Base-by-base conservation (phyloP, 208 protist genomes). In the Polymyxa betae region DNA sequence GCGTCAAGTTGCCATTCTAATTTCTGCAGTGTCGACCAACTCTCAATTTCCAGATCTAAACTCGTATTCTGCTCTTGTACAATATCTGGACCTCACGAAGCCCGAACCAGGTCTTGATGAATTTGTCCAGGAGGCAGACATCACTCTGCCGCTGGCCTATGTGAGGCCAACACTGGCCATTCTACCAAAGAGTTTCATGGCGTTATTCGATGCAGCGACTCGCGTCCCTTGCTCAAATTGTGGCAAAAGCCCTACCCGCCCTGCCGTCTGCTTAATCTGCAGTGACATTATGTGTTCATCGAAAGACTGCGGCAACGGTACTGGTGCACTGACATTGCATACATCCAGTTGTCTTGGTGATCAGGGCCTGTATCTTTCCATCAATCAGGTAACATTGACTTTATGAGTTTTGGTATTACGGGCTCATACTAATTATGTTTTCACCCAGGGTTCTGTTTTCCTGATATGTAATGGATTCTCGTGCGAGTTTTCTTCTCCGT, bases 401-500 rank as follows among this genome's bases (percentile, higher is more conserved):
- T 60, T 60, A 29, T n/a, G n/a, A n/a, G n/a, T 60, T 60, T 60
- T 60, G 5, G 12, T 29, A 60, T 60, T 60, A 60, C 24, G 49
- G 5, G 49, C 24, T n/a, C 49, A 29, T 29, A 60, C 24, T 60
- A 24, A 29, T 60, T 60, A 5, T 60, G 49, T 29, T 60, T 60
- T 60, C n/a, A n/a, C n/a, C 24, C 72, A 82, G 72, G n/a, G 72
- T 20, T 82, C 72, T 43, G 72, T 82, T 43, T 20, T 82, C n/a
- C 16, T 82, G 5, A 82, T 82, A 20, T 35, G 35, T 35, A 35
- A 82, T n/a, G 72, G 72, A 43, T 82, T 38, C 40, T 82, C 72
- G 5, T 82, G 72, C n/a, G 72, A 82, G 5, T 82, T 82, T 43
- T 5, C 40, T 20, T 82, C 72, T 5, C 72, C 72, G 5, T 82